Evolutionary conservation across 768 basidiomycete species (phyloP).

Genomic region (Suillus subaureus): DNA sequence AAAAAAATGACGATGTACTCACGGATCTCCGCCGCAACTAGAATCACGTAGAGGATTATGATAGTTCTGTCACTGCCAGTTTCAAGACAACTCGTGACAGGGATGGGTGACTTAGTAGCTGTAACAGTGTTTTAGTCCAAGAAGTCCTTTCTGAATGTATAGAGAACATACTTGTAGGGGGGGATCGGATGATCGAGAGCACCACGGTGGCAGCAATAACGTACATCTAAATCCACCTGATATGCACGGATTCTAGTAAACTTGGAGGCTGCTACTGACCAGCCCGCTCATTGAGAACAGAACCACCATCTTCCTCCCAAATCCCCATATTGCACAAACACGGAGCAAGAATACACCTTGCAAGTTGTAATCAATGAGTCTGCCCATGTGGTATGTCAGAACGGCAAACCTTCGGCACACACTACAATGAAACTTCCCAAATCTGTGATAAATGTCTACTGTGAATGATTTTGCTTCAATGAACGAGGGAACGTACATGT

Average conservation of each 20-base stretch:
- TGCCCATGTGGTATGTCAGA: too few relatives aligned
- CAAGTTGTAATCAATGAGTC: too few relatives aligned
- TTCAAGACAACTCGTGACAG: slow-evolving; percentile 5
- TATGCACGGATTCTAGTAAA: neutral
- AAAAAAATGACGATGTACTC: neutral
- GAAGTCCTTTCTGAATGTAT: neutral
- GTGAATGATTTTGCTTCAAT: neutral
- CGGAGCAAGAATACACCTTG: neutral
- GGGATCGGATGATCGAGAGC: neutral
- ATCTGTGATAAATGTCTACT: neutral
- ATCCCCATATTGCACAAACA: slow-evolving; percentile 3
- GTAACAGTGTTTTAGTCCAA: neutral
- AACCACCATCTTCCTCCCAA: neutral
- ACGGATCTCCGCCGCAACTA: neutral
- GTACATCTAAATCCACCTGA: neutral
- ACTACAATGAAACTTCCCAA: neutral
- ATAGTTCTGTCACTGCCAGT: neutral
- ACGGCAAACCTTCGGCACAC: slow-evolving; percentile 5
- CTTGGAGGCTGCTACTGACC: neutral
- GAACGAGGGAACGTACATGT: neutral
- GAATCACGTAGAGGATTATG: slow-evolving; percentile 1
- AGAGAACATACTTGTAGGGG: neutral
- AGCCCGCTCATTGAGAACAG: neutral
- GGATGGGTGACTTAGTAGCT: slow-evolving; percentile 1
- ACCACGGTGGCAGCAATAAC: neutral